Conservation (phyloP, 2,329 filamentous ascomycete species). For the Sporothrix luriei region DNA sequence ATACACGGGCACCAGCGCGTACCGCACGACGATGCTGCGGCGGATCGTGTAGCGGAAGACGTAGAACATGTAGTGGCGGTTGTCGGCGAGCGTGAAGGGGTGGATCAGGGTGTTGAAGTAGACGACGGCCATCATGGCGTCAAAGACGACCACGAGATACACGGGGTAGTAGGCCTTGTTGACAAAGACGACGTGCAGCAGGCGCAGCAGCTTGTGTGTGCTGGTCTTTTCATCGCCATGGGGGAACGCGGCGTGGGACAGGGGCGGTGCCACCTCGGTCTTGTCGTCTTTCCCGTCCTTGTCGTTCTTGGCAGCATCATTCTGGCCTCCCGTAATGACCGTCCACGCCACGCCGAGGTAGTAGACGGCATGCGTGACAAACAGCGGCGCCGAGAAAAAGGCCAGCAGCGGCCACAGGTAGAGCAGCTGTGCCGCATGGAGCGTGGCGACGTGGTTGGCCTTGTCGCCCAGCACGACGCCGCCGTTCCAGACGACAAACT, state of each 20-base stretch:
- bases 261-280: neutral
- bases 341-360: neutral
- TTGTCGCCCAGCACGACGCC: slow-evolving; percentile 95
- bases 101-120: slow-evolving; percentile 90
- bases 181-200: slow-evolving; percentile 39
- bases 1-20: slow-evolving; percentile 70
- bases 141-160: slow-evolving; percentile 44
- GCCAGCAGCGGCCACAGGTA: slow-evolving; percentile 90
- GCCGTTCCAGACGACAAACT: slow-evolving; percentile 83
- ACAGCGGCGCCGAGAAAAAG: slow-evolving; percentile 85
- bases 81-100: slow-evolving; percentile 94
- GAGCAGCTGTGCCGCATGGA: slow-evolving; percentile 89
- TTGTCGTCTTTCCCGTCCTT: neutral
- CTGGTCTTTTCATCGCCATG: neutral
- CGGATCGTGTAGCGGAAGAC: slow-evolving; percentile 83
- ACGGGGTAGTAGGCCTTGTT: slow-evolving; percentile 45
- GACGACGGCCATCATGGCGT: slow-evolving; percentile 55
- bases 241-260: slow-evolving; percentile 1
- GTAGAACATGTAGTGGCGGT: slow-evolving; percentile 97
- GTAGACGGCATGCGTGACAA: slow-evolving; percentile 47
- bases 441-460: slow-evolving; percentile 84
- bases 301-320: no score
- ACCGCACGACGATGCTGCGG: slow-evolving; percentile 64
- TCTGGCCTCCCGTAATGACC: neutral
- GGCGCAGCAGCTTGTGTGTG: slow-evolving; percentile 19